These are phyloP conservation scores for Boletus putidus DNA, from an alignment of 1,284 basidiomycete genomes.

Conservation along the genomic window DNA sequence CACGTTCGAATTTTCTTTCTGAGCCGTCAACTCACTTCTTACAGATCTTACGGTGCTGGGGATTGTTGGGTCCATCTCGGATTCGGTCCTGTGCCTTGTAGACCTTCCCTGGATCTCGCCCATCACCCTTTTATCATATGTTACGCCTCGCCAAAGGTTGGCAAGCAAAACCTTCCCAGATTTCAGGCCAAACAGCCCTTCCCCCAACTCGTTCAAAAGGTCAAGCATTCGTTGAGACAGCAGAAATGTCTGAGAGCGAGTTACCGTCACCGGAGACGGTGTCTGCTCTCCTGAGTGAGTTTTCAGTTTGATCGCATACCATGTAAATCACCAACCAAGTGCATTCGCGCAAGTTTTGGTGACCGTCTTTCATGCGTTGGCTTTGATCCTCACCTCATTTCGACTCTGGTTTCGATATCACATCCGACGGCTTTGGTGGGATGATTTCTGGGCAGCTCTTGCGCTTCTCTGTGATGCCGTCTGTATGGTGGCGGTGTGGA, in stretches of 20 bases:
- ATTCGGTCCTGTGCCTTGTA: neutral
- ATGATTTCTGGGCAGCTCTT: slow-evolving; percentile 33
- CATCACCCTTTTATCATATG: slow-evolving; percentile 22
- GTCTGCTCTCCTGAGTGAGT: slow-evolving; percentile 24
- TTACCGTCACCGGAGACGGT: slow-evolving; percentile 14
- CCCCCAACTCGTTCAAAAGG: neutral
- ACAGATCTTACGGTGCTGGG: neutral
- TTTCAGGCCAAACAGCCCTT: neutral
- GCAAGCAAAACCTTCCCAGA: neutral
- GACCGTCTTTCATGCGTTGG: slow-evolving; percentile 26
- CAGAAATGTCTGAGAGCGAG: slow-evolving; percentile 7
- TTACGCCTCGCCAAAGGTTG: neutral
- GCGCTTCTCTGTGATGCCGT: slow-evolving; percentile 20
- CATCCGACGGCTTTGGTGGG: slow-evolving; percentile 33
- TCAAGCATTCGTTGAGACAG: neutral
- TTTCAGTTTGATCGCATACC: neutral
- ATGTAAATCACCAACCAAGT: neutral
- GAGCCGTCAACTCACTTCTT: neutral
- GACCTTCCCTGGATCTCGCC: slow-evolving; percentile 18
- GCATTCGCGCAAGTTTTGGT: slow-evolving; percentile 16
- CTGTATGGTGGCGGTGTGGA: slow-evolving; percentile 20
- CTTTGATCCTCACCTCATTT: slow-evolving; percentile 25
- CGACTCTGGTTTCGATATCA: slow-evolving; percentile 34
- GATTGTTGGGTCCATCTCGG: neutral
- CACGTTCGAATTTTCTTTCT: neutral